A percentile compares a stretch with the other conserved stretches of the same genome.
Evolutionary conservation across 2,329 filamentous ascomycete species (phyloP).

Genomic region (Coniochaeta sp.): DNA sequence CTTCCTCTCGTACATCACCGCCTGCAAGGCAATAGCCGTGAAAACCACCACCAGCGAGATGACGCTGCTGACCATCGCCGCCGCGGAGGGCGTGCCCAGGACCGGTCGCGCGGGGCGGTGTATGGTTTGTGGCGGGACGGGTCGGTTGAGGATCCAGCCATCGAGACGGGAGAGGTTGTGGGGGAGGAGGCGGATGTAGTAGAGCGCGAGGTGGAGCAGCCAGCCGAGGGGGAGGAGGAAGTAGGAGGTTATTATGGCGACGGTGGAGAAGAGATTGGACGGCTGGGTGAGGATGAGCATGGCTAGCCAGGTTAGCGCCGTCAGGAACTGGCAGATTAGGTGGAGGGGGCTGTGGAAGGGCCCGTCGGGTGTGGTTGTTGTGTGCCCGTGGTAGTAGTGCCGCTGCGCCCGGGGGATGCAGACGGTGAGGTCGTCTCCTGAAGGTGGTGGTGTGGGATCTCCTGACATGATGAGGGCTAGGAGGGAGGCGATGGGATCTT

Average conservation of each 20-base stretch:
- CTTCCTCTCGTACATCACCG: constrained; percentile 14
- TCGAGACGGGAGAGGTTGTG: not conserved
- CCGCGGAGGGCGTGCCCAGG: not conserved
- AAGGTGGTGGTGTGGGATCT: not conserved
- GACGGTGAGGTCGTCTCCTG: not conserved
- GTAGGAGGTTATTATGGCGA: constrained; percentile 4
- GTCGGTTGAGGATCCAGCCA: not conserved
- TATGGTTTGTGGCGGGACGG: not conserved
- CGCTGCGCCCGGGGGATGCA: not conserved
- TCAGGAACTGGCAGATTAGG: constrained; percentile 14
- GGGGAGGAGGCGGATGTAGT: constrained; percentile 5
- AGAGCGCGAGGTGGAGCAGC: constrained; percentile 1
- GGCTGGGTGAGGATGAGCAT: constrained; percentile 13
- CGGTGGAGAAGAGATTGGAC: constrained; percentile 7
- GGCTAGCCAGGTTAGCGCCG: constrained; percentile 13
- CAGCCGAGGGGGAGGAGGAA: not conserved
- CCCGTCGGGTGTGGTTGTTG: constrained; percentile 11
- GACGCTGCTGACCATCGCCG: constrained; percentile 5
- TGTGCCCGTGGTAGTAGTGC: constrained; percentile 8
- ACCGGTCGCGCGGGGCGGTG: not conserved
- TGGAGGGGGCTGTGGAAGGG: constrained; percentile 4
- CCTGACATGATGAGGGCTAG: no score
- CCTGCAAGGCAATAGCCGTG: constrained; percentile 8
- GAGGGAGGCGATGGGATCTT: no score
- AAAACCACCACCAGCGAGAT: constrained; percentile 5